A percentile compares a stretch with the other conserved stretches of the same genome.
phyloP scores from a whole-genome alignment of 352 stramenopile genomes.

The Aphanomyces stellatus region DNA sequence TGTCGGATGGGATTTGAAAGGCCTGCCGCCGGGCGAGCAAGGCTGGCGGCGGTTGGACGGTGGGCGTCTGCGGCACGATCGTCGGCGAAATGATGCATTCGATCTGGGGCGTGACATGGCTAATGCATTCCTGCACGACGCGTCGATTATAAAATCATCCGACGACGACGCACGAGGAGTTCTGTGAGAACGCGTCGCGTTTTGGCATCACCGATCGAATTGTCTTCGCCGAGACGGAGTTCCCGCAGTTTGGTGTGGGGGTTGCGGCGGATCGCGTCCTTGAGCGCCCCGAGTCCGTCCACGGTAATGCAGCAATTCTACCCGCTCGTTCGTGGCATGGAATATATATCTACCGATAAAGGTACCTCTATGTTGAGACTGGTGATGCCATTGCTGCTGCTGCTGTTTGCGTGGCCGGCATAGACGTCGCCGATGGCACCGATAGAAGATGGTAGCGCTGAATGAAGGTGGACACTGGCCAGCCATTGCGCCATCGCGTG shows the following conservation, averaged over 20 bases:
- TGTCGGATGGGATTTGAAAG: neutral
- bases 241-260: slow-evolving; percentile 3
- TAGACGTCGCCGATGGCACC: too few species aligned
- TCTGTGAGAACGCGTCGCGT: slow-evolving; percentile 11
- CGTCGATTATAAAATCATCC: too few species aligned
- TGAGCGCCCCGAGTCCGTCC: slow-evolving; percentile 5
- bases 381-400: neutral
- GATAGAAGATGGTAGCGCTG: neutral
- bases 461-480: neutral
- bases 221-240: slow-evolving; percentile 18
- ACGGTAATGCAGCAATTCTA: slow-evolving; percentile 20
- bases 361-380: slow-evolving; percentile 18
- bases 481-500: slow-evolving; percentile 5
- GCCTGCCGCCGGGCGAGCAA: too few species aligned
- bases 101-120: slow-evolving; percentile 2
- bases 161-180: slow-evolving; percentile 4
- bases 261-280: slow-evolving; percentile 4
- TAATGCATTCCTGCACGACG: slow-evolving; percentile 7
- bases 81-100: slow-evolving; percentile 20
- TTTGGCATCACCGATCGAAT: slow-evolving; percentile 5
- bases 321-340: neutral
- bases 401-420: too few species aligned
- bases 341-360: neutral
- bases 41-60: too few species aligned
- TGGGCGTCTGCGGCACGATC: slow-evolving; percentile 15